A percentile compares a stretch with the other conserved stretches of the same genome.
These are phyloP conservation scores for Cladobotryum mycophilum DNA, from an alignment of 2,329 filamentous ascomycete genomes.

Conservation along the genomic window DNA sequence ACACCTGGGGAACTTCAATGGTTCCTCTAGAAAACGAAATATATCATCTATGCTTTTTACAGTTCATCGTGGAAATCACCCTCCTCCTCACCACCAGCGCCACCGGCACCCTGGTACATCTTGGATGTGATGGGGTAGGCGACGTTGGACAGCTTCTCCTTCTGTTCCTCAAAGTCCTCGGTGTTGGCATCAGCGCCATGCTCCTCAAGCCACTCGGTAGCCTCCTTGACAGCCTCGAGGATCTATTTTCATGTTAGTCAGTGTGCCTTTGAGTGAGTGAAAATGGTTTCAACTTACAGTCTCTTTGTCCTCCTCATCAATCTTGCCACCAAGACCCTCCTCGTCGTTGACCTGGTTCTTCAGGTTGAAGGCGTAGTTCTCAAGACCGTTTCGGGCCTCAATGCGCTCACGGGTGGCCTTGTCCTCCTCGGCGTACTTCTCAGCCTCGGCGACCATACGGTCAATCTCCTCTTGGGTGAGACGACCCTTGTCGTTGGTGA, in stretches of 20 bases:
- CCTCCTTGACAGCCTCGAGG: conserved; percentile 93
- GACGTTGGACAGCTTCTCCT: conserved; percentile 95
- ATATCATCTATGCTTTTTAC: conserved; percentile 47
- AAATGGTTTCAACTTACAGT: conserved; percentile 52
- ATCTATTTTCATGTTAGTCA: conserved; percentile 51
- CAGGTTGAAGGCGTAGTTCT: conserved; percentile 98
- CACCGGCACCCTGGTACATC: conserved; percentile 67
- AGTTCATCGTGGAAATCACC: conserved; percentile 73
- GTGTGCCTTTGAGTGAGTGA: conserved; percentile 2
- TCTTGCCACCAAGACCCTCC: conserved; percentile 95
- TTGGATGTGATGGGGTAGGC: conserved; percentile 99
- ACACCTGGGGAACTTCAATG: conserved; percentile 17
- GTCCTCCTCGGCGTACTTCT: conserved; percentile 98
- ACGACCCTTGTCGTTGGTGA: conserved; percentile 99
- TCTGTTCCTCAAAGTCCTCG: conserved; percentile 99
- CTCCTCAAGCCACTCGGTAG: conserved; percentile 94
- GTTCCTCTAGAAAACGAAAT: conserved; percentile 12
- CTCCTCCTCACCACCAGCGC: conserved; percentile 54
- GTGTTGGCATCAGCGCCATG: conserved; percentile 77
- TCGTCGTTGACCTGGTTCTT: conserved; percentile 99
- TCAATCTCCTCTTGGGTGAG: conserved; percentile 96
- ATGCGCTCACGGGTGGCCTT: conserved; percentile 97
- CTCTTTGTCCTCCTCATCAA: conserved; percentile 98
- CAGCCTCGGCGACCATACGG: conserved; percentile 96
- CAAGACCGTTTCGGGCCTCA: conserved; percentile 89